Conservation (phyloP, 768 basidiomycete species). For the Boletellus sp. region DNA sequence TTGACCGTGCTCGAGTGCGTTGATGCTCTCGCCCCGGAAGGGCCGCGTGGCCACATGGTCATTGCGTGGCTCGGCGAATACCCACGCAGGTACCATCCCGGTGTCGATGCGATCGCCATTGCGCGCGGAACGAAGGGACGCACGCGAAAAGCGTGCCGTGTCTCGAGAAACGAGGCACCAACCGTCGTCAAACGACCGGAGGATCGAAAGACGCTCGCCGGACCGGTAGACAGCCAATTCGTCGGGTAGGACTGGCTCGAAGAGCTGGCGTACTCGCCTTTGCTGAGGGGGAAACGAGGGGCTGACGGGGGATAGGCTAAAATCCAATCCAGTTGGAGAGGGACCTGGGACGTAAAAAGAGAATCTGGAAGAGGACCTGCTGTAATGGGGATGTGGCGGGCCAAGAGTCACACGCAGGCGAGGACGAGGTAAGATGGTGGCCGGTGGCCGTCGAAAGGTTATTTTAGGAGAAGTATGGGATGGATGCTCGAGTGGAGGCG, state of each 20-base stretch:
- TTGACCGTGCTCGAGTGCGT: conserved; percentile 48
- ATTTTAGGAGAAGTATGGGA: conserved; percentile 40
- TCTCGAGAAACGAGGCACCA: conserved; percentile 75
- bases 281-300: conserved; percentile 32
- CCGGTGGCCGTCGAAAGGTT: conserved; percentile 10
- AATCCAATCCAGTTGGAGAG: conserved; percentile 4
- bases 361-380: conserved; percentile 29
- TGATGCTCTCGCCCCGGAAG: conserved; percentile 49
- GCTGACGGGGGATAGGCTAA: conserved; percentile 8
- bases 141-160: conserved; percentile 35
- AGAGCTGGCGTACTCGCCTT: conserved; percentile 62
- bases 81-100: conserved; percentile 75
- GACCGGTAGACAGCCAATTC: conserved; percentile 53
- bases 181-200: conserved; percentile 72
- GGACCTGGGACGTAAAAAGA: conserved; percentile 39
- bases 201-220: conserved; percentile 59
- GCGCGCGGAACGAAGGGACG: conserved; percentile 28
- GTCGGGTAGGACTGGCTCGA: conserved; percentile 69
- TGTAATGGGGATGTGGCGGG: conserved; percentile 27
- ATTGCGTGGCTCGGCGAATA: conserved; percentile 61
- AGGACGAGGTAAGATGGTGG: conserved; percentile 11
- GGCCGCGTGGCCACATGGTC: conserved; percentile 62
- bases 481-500: conserved; percentile 37
- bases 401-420: conserved; percentile 18
- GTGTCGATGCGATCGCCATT: conserved; percentile 50